Evolutionary conservation across 768 basidiomycete genomes (phyloP), one percentile per base, ranked within the genome.

Genomic region (Daedaleopsis sinensis): DNA sequence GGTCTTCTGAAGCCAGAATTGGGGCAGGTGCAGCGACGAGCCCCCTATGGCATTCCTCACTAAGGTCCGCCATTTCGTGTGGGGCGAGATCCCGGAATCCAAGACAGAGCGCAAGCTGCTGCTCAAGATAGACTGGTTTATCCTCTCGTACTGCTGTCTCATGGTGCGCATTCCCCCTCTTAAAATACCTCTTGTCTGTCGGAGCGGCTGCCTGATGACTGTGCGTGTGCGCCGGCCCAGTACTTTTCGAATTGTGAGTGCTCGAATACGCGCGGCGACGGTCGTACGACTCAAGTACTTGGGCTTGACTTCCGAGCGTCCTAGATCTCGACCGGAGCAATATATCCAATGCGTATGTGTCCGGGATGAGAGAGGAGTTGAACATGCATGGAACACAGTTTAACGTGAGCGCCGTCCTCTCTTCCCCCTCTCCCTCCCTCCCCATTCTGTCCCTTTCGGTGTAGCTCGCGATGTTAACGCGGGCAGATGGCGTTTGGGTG

Each of bases 311-410:
- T 15, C 16, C 23, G 15, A 18, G 10, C 18, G 42, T 52, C 35
- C 27, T 64, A 89, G 86, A 89, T 72, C 77, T 90, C 21, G 87
- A 89, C 70, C 76, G 87, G 58, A 86, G 87, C 36, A 89, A 89
- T 71, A 76, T 90, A 32, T 78, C 79, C 65, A 91, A 91, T 72
- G 89, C 89, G 12, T 90, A 89, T 71, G 86, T 89, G n/a, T 89
- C 87, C 5, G 89, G 89, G 7, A 89, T 92, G 88, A 85, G 81
- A 62, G 86, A 90, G 71, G 88, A 88, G 21, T 77, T 91, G 39
- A 65, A 80, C 58, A 87, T 90, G 86, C 70, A 77, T 46, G 87
- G 87, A 42, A 85, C 80, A 43, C 78, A 90, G 50, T 83, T 84
- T 68, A 89, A 90, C 67, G 82, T 83, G 53, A 63, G 77, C 49